Evolutionary conservation across 352 stramenopile species (phyloP).

Genomic region (Pythium aphanidermatum): DNA sequence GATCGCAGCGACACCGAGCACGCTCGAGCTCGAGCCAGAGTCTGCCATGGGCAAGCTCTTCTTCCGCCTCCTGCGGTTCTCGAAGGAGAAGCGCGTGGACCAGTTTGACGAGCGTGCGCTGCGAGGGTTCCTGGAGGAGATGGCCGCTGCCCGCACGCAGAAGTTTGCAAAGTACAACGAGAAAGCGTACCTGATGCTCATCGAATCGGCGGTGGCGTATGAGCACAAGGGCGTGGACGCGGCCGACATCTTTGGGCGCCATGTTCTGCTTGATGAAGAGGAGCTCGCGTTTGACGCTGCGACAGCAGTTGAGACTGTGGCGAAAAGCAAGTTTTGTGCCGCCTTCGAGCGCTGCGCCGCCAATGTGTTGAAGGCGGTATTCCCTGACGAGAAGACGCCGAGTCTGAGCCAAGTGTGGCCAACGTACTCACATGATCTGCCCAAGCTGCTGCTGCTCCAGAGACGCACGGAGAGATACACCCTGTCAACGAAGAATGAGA

Average conservation of each 20-base stretch:
- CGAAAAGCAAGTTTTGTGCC: constrained; percentile 5
- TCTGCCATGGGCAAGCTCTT: constrained; percentile 47
- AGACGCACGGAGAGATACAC: constrained; percentile 49
- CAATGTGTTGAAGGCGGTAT: constrained; percentile 17
- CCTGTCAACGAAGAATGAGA: constrained; percentile 6
- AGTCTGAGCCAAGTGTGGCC: constrained; percentile 38
- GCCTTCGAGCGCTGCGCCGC: neutral
- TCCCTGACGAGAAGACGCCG: neutral
- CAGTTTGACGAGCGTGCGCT: constrained; percentile 8
- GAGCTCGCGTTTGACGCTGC: constrained; percentile 5
- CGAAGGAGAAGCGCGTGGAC: neutral
- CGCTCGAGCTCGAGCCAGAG: constrained; percentile 31
- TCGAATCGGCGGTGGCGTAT: constrained; percentile 51
- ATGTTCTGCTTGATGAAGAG: constrained; percentile 9
- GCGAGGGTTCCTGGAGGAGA: constrained; percentile 39
- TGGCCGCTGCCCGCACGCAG: constrained; percentile 38
- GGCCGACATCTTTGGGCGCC: constrained; percentile 1
- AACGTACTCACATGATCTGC: constrained; percentile 29
- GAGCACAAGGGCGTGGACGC: constrained; percentile 22
- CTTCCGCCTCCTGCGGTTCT: constrained; percentile 39
- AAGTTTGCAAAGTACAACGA: constrained; percentile 57
- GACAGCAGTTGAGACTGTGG: neutral
- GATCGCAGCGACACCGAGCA: constrained; percentile 20
- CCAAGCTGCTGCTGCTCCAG: constrained; percentile 54
- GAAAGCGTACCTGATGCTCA: constrained; percentile 25